A percentile compares a stretch with the other conserved stretches of the same genome.
These are phyloP conservation scores for Yamadazyma songkhlaensis DNA, from an alignment of 1,139 yeast genomes.

Conservation along the genomic window DNA sequence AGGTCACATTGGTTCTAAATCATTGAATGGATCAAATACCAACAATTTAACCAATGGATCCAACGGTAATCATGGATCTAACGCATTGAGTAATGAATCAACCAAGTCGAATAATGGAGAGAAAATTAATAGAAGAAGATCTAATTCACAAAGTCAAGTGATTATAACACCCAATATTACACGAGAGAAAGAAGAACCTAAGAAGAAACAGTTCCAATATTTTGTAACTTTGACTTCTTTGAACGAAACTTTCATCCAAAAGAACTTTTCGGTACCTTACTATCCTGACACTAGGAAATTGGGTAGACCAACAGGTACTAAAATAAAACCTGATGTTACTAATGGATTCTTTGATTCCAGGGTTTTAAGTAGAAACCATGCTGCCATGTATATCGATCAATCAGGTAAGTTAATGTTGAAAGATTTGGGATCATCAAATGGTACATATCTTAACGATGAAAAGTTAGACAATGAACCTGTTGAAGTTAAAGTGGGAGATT, in stretches of 20 bases:
- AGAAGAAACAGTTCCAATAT: constrained; percentile 36
- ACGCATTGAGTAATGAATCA: too few relatives aligned
- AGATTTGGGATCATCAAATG: constrained; percentile 90
- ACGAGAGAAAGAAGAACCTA: constrained; percentile 9
- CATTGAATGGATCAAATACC: background rate
- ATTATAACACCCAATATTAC: constrained; percentile 12
- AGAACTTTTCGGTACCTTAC: constrained; percentile 75
- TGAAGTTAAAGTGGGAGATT: constrained; percentile 71
- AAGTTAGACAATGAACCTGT: constrained; percentile 65
- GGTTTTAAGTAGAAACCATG: constrained; percentile 90
- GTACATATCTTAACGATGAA: constrained; percentile 82
- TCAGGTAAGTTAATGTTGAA: constrained; percentile 70
- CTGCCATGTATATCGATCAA: constrained; percentile 79
- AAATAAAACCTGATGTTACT: constrained; percentile 68
- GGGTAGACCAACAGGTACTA: constrained; percentile 82
- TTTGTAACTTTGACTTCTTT: constrained; percentile 70
- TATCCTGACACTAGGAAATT: constrained; percentile 81
- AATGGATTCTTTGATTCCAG: constrained; percentile 95
- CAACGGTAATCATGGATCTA: constrained; percentile 1
- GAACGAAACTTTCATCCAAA: constrained; percentile 79
- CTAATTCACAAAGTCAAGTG: constrained; percentile 30
- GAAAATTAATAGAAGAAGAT: constrained; percentile 25
- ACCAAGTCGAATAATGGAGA: background rate
- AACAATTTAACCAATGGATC: background rate
- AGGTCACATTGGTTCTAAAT: background rate